Evolutionary conservation across 164 flowering plant species (phyloP).

Genomic region (Kingdonia uniflora): DNA sequence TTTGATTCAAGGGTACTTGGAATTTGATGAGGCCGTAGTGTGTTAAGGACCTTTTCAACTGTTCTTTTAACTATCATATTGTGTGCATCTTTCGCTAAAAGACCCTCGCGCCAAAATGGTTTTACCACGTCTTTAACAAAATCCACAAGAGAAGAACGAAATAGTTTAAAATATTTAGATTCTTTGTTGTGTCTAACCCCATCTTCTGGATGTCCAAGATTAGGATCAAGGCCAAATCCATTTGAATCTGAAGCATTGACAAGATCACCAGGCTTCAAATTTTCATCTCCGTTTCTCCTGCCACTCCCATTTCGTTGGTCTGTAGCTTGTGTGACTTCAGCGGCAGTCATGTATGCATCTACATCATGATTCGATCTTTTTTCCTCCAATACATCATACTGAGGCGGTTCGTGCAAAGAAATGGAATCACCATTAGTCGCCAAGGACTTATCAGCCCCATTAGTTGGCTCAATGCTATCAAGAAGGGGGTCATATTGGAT

Average conservation of each 20-base stretch:
- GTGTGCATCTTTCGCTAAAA: conserved; percentile 70
- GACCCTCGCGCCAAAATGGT: conserved; percentile 82
- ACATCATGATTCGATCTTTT: conserved; percentile 12
- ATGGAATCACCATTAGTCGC: conserved; percentile 21
- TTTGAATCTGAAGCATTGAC: conserved; percentile 17
- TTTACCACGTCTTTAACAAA: conserved; percentile 64
- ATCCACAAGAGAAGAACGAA: conserved; percentile 66
- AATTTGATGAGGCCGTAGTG: conserved; percentile 49
- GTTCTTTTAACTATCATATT: conserved; percentile 70
- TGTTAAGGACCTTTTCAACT: conserved; percentile 71
- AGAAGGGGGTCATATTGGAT: conserved; percentile 55
- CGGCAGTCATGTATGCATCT: conserved; percentile 12
- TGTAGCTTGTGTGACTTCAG: conserved; percentile 21
- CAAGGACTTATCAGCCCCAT: conserved; percentile 17
- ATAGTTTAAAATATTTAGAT: conserved; percentile 38
- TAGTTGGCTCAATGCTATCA: conserved; percentile 49
- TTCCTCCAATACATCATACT: conserved; percentile 16
- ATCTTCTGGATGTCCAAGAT: conserved; percentile 17
- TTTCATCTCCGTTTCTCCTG: conserved; percentile 18
- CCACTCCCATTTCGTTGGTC: conserved; percentile 15
- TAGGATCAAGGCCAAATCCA: conserved; percentile 9
- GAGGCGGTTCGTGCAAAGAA: conserved; percentile 13
- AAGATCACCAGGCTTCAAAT: conserved; percentile 12
- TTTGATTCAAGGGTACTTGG: conserved; percentile 48
- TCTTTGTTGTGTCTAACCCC: conserved; percentile 27